Evolutionary conservation across 768 basidiomycete genomes (phyloP).

Genomic region (Saitozyma sp.): DNA sequence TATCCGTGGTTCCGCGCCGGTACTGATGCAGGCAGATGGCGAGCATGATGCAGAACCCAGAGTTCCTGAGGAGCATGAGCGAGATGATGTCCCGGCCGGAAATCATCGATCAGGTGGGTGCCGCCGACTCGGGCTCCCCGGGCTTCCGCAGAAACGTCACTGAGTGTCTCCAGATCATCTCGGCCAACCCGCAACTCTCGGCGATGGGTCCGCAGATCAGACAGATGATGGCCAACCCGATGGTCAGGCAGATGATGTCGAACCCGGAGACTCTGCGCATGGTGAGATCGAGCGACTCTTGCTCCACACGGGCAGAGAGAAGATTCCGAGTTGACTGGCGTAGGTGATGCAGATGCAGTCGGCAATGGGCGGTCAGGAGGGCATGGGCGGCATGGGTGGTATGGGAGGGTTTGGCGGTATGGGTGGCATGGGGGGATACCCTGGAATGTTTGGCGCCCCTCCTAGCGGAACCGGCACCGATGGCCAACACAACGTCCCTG

Average conservation of each 20-base stretch:
- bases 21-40: slow-evolving; percentile 62
- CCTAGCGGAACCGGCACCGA: slow-evolving; percentile 12
- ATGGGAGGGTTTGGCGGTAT: slow-evolving; percentile 25
- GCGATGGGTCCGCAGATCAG: slow-evolving; percentile 78
- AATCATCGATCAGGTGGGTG: slow-evolving; percentile 68
- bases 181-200: slow-evolving; percentile 73
- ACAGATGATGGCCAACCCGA: slow-evolving; percentile 66
- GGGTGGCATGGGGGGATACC: slow-evolving; percentile 18
- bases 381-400: slow-evolving; percentile 23
- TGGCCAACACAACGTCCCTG: slow-evolving; percentile 14
- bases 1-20: background rate
- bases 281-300: slow-evolving; percentile 12
- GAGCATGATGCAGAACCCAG: slow-evolving; percentile 68
- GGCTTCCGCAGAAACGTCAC: background rate
- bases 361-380: slow-evolving; percentile 27
- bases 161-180: slow-evolving; percentile 59
- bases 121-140: background rate
- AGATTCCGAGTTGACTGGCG: slow-evolving; percentile 5
- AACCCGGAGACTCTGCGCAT: slow-evolving; percentile 44
- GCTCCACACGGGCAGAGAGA: background rate
- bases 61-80: slow-evolving; percentile 86
- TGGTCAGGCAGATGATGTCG: slow-evolving; percentile 68
- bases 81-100: slow-evolving; percentile 80
- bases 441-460: slow-evolving; percentile 14
- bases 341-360: slow-evolving; percentile 51